Evolutionary conservation across 2,329 filamentous ascomycete genomes (phyloP).

Genomic region (Colletotrichum brevisporum): DNA sequence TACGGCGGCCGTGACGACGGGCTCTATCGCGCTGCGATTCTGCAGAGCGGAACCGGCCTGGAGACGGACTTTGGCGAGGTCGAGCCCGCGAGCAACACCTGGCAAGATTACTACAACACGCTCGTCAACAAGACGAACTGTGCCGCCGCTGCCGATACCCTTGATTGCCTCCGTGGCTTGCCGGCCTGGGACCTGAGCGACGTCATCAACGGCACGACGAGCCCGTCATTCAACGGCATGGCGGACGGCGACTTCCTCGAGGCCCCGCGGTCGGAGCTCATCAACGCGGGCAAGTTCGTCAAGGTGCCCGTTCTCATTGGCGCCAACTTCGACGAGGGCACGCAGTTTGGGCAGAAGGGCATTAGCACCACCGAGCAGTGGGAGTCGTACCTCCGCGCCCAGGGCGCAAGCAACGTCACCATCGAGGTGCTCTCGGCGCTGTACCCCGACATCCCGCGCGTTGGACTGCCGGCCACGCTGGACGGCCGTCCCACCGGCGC

Average conservation of each 20-base stretch:
- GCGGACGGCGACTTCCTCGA: slow-evolving; percentile 60
- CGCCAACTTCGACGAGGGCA: slow-evolving; percentile 76
- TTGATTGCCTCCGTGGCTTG: slow-evolving; percentile 51
- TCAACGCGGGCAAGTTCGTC: slow-evolving; percentile 72
- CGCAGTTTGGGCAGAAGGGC: slow-evolving; percentile 65
- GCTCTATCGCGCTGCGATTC: slow-evolving; percentile 67
- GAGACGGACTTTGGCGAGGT: slow-evolving; percentile 53
- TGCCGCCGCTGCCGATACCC: slow-evolving; percentile 41
- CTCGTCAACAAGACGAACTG: slow-evolving; percentile 41
- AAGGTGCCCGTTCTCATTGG: slow-evolving; percentile 75
- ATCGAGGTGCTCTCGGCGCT: slow-evolving; percentile 55
- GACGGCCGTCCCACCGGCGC: slow-evolving; percentile 46
- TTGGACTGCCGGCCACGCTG: slow-evolving; percentile 62
- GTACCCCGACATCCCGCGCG: slow-evolving; percentile 64
- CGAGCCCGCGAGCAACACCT: slow-evolving; percentile 39
- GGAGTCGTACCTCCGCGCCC: slow-evolving; percentile 52
- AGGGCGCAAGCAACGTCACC: slow-evolving; percentile 44
- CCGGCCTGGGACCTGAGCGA: slow-evolving; percentile 49
- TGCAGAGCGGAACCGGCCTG: slow-evolving; percentile 60
- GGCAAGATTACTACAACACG: slow-evolving; percentile 40
- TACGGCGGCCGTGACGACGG: slow-evolving; percentile 67
- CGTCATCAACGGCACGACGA: slow-evolving; percentile 47
- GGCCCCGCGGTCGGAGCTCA: slow-evolving; percentile 61
- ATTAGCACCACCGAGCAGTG: slow-evolving; percentile 71
- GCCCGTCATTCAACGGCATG: slow-evolving; percentile 43